Percentiles rank a stretch among this genome's conserved stretches.
phyloP scores from a whole-genome alignment of 257 asterid species.

The Ilex asprella region DNA sequence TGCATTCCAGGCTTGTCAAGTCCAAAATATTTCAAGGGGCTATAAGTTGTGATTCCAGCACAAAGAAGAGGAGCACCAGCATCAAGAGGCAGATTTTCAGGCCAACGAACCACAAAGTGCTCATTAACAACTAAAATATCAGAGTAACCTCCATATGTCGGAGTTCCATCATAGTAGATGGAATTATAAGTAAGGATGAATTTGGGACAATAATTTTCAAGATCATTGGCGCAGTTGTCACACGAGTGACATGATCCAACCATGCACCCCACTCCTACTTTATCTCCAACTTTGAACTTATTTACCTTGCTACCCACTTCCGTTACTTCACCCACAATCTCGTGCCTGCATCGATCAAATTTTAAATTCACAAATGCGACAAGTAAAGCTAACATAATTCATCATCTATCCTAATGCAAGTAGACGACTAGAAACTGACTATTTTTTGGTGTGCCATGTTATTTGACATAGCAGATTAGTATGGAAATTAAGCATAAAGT shows the following conservation, averaged over 20 bases:
- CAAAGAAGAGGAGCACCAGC: constrained; percentile 31
- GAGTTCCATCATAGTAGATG: neutral
- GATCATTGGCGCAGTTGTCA: constrained; percentile 14
- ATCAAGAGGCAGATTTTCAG: constrained; percentile 16
- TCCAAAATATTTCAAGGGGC: neutral
- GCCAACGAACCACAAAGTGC: constrained; percentile 16
- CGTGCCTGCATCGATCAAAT: constrained; percentile 14
- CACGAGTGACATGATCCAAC: constrained; percentile 21
- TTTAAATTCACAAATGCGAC: too few relatives aligned
- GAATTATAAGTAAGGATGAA: constrained; percentile 7
- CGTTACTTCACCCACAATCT: constrained; percentile 17
- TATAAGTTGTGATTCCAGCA: constrained; percentile 39
- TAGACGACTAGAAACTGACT: too few relatives aligned
- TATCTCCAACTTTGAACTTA: constrained; percentile 16
- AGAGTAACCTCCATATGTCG: constrained; percentile 20
- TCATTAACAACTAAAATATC: constrained; percentile 16
- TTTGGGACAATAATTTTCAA: constrained; percentile 21
- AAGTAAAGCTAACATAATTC: too few relatives aligned
- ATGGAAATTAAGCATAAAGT: too few relatives aligned
- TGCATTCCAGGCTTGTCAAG: neutral
- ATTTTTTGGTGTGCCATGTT: too few relatives aligned
- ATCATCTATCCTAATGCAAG: too few relatives aligned
- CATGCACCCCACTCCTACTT: constrained; percentile 22
- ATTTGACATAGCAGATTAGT: too few relatives aligned
- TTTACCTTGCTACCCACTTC: constrained; percentile 20